Evolutionary conservation across 768 basidiomycete genomes (phyloP), one percentile per base, ranked within the genome.

Genomic region (Agaricus blazei): DNA sequence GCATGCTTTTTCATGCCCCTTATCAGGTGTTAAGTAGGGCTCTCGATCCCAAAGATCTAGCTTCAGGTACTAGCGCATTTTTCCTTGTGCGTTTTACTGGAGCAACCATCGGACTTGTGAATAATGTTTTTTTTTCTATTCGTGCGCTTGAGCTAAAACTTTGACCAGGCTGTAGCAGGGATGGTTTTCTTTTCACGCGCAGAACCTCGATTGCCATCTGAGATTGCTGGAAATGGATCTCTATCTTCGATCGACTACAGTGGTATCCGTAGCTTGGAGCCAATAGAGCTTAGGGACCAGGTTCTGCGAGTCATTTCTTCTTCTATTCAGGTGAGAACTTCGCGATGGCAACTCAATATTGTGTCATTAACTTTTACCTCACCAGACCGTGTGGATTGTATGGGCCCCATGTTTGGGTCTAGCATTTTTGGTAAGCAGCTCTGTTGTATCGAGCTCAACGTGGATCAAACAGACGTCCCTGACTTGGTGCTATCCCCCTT

Each of bases 61-160:
- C 90, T 3, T 79, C 83, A 23, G 87, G 88, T 29, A 93, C 91
- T 9, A 87, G 89, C 64, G 90, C 89, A 9, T 93, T 93, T 68
- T 93, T 93, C 70, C 76, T 93, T 53, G 88, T 91, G 44, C 80
- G 90, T 43, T 93, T 93, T 70, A 92, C 90, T 37, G 90, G 90
- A 8, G 88, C 90, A 31, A 91, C 90, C 2, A 75, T 87, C 38
- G 90, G 90, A 58, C 69, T 93, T 72, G 90, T 90, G 67, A 62
- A 85, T 47, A 12, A 54, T 27, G 31, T 19, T 27, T 11, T 19
- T 12, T 4, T 23, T 8, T 55, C 41, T 8, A 27, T 45, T 44
- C 38, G 48, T 42, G 28, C 40, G 51, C 40, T 31, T 55, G 45
- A 53, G 62, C 59, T 63, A 52, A 65, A 58, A 52, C 49, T 60